A percentile compares a stretch with the other conserved stretches of the same genome.
phyloP scores from a whole-genome alignment of 306 rosid genomes.

The Cyamopsis tetragonoloba region DNA sequence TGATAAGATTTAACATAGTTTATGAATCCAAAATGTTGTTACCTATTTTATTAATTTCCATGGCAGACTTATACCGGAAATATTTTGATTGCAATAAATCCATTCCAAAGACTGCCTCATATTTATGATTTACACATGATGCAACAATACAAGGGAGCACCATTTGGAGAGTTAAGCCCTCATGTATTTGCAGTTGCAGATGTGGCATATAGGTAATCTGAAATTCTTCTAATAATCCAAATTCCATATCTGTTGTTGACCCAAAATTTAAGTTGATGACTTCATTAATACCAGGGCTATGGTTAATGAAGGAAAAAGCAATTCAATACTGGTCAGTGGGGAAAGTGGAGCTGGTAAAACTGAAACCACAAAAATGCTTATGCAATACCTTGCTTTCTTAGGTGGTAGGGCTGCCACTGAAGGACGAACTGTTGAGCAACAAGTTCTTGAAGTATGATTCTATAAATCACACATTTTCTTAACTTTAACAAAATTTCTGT shows the following conservation, averaged over 20 bases:
- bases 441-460: conserved; percentile 92
- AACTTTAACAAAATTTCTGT: background rate
- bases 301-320: conserved; percentile 84
- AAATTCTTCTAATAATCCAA: conserved; percentile 15
- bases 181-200: conserved; percentile 99
- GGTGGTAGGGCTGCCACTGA: conserved; percentile 96
- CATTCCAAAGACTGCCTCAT: conserved; percentile 97
- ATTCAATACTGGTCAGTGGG: conserved; percentile 97
- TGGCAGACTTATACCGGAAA: conserved; percentile 96
- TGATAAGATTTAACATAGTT: conserved; percentile 1
- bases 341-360: conserved; percentile 99
- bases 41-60: conserved; percentile 13
- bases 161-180: conserved; percentile 92
- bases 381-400: conserved; percentile 92
- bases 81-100: conserved; percentile 95
- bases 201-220: conserved; percentile 86
- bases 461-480: background rate
- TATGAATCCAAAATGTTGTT: conserved; percentile 1
- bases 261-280: conserved; percentile 17
- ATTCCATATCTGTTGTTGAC: conserved; percentile 12
- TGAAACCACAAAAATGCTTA: conserved; percentile 98
- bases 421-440: conserved; percentile 97
- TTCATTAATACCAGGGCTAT: conserved; percentile 69
- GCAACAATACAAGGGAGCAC: conserved; percentile 99
- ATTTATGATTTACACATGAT: conserved; percentile 89